Evolutionary conservation across 208 protist genomes (phyloP), one percentile per base, ranked within the genome.

Genomic region (Eutreptiella sp.): DNA sequence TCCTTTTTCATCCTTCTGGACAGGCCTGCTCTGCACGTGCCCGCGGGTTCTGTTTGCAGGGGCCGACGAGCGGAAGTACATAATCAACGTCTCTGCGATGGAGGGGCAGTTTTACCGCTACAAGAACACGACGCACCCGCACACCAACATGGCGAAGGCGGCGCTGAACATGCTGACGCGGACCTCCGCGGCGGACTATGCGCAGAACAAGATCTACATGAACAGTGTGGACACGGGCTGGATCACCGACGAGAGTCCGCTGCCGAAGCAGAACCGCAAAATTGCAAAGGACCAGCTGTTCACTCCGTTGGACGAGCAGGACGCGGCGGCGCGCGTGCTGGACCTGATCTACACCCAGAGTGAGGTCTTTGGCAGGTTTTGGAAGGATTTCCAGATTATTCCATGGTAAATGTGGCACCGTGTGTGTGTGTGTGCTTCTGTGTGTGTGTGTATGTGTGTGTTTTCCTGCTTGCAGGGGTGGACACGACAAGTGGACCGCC

Each of bases 71-170:
- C 45, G 65, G 14, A 64, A 62, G 19, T 78, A 66, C 65, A 75
- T 87, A 24, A 72, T 88, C 43, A 88, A 89, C 57, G 83, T 89
- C n/a, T 66, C 38, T 14, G 81, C 80, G 9, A 89, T 89, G 84
- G 84, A 89, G 57, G 84, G 79, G 21, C 50, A 63, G 34, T 71
- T 71, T 32, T 39, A 71, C 41, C 34, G 21, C 4, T 23, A 4
- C 28, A 31, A 4, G 0, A 65, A 24, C 2, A 26, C 45, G 1
- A 38, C 0, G 9, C 84, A 90, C 54, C 79, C 75, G 41, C 84
- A 90, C 71, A 87, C 80, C 26, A 90, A 90, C 76, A 90, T 90
- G 84, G 82, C 80, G 43, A 90, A 89, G 69, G 84, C 84, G 4
- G 66, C 84, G 29, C 74, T 90, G 39, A 90, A 90, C 65, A 90